A percentile compares a stretch with the other conserved stretches of the same genome.
Evolutionary conservation across 192 early-diverging fungal genomes (phyloP).

Genomic region (Coemansia sp.): DNA sequence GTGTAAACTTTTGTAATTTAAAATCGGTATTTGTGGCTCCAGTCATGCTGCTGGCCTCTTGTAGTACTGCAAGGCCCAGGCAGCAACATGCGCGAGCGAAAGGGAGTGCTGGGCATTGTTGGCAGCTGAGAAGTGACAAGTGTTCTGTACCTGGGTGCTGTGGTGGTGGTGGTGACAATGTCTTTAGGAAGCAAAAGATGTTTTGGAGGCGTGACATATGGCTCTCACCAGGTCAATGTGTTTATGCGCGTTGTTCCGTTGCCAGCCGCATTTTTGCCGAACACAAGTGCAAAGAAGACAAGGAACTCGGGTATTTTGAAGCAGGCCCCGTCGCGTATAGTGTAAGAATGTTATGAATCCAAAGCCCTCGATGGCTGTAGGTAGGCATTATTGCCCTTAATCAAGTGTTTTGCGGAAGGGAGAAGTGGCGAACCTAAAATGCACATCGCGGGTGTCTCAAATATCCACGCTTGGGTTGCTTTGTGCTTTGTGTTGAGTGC

Average conservation of each 20-base stretch:
- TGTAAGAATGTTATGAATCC: background rate
- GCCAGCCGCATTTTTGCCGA: conserved; percentile 1
- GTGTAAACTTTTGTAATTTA: no score
- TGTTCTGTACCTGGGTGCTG: no score
- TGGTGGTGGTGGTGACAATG: no score
- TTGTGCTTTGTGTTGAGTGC: background rate
- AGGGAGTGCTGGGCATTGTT: no score
- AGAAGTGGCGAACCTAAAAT: background rate
- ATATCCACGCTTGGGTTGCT: background rate
- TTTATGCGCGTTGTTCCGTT: conserved; percentile 5
- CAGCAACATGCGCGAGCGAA: no score
- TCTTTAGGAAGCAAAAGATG: background rate
- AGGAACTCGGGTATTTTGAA: background rate
- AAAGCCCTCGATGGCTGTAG: no score
- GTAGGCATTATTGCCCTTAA: no score
- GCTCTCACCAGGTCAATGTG: conserved; percentile 3
- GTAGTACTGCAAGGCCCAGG: no score
- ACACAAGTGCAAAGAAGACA: conserved; percentile 2
- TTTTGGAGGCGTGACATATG: conserved; percentile 7
- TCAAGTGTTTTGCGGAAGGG: background rate
- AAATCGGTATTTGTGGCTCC: background rate
- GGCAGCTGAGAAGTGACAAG: background rate
- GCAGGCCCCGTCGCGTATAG: no score
- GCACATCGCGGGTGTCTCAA: background rate
- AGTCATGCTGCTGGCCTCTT: no score